Percentiles rank a stretch among this genome's conserved stretches.
phyloP scores from a whole-genome alignment of 495 filamentous ascomycete genomes.

The Hypoxylon subgilvum region DNA sequence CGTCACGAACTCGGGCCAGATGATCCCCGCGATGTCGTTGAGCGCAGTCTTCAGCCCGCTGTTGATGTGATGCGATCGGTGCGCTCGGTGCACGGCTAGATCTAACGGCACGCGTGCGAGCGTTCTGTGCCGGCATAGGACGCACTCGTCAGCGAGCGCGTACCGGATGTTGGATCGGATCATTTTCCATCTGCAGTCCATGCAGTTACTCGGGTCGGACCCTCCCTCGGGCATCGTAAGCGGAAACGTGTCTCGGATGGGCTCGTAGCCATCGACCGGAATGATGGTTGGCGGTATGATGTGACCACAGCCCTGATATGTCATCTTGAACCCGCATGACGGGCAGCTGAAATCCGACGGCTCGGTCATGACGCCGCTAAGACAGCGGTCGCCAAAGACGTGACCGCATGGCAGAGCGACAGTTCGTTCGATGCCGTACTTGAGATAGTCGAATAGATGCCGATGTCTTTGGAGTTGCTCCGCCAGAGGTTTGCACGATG shows the following conservation, averaged over 20 bases:
- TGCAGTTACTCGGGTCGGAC: conserved; percentile 24
- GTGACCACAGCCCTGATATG: conserved; percentile 33
- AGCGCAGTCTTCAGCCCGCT: conserved; percentile 18
- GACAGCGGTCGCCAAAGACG: conserved; percentile 40
- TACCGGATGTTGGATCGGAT: conserved; percentile 29
- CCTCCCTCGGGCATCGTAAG: conserved; percentile 37
- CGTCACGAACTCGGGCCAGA: conserved; percentile 38
- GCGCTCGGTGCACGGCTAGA: conserved; percentile 22
- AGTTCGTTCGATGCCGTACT: conserved; percentile 31
- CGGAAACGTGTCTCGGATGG: conserved; percentile 34
- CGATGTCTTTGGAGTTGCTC: conserved; percentile 4
- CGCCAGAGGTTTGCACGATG: neutral
- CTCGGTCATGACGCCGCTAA: conserved; percentile 7
- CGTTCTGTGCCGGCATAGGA: conserved; percentile 25
- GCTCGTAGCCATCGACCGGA: conserved; percentile 12
- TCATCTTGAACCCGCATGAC: conserved; percentile 31
- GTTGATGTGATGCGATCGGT: conserved; percentile 21
- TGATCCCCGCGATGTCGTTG: conserved; percentile 21
- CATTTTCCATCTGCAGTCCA: conserved; percentile 34
- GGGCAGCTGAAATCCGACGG: conserved; percentile 29
- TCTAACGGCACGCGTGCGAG: conserved; percentile 11
- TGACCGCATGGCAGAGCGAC: conserved; percentile 36
- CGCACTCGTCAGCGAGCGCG: conserved; percentile 30
- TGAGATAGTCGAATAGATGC: conserved; percentile 13
- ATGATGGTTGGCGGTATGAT: conserved; percentile 32